Base-by-base conservation (phyloP, 495 filamentous ascomycete genomes). In the Clohesyomyces aquaticus region DNA sequence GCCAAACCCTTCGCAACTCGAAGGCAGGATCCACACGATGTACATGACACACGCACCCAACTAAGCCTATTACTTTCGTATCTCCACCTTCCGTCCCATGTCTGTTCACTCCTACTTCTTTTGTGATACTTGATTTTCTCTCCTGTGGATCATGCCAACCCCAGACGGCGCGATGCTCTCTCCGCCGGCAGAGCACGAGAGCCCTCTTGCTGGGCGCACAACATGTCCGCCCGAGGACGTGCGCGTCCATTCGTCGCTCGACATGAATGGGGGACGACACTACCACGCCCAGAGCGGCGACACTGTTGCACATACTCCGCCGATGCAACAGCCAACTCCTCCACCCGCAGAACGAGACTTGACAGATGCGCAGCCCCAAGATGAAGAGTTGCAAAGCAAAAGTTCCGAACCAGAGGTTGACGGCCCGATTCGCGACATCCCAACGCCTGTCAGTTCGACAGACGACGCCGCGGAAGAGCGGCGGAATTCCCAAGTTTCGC, bases 141-240 rank as follows among this genome's bases (percentile, higher is more conserved):
- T 63, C 45, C 59, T 18, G n/a, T 45, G 70, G 73, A 77, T 77
- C 75, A 87, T 86, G 83, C 84, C 84, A 67, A 87, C 84, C 56
- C 82, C 81, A 61, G 75, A 81, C 73, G 78, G 77, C 73, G 76
- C 76, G 61, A 74, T 78, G 59, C 76, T 72, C 29, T 75, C 77
- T 57, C 70, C 73, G 62, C 79, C 80, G 29, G 46, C 63, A 6
- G 71, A 81, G 78, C 75, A 73, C 65, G 72, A 77, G 74, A 66
- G 67, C 55, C 81, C 80, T 66, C 74, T 78, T 63, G 77, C 77
- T 55, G 72, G 74, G 61, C 84, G 81, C 71, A 75, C 80, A 45
- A 79, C 82, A 62, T 87, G 84, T 76, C 85, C 84, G 29, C 83
- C 84, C 22, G 85, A 87, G 43, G 73, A 75, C 32, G 51, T 65